These are phyloP conservation scores for Phytophthora hybrid DNA, from an alignment of 352 stramenopile species.

Conservation along the genomic window DNA sequence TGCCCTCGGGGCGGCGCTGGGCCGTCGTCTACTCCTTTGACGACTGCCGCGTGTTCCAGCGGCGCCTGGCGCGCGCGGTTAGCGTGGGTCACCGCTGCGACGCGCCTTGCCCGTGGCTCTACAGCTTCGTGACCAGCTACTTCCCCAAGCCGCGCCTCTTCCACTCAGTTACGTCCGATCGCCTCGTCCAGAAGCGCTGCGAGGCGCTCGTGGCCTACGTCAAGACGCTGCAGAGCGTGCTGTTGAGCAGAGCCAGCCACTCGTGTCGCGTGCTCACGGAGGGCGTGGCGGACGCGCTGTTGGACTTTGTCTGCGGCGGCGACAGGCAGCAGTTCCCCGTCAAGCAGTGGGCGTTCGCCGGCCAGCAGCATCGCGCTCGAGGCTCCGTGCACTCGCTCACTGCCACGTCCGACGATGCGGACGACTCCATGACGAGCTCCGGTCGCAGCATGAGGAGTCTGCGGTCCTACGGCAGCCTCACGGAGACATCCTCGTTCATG, in stretches of 20 bases:
- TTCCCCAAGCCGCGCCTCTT: slow-evolving; percentile 41
- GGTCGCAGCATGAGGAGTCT: slow-evolving; percentile 11
- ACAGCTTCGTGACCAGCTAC: slow-evolving; percentile 46
- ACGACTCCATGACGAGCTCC: slow-evolving; percentile 10
- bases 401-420: slow-evolving; percentile 31
- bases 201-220: slow-evolving; percentile 43
- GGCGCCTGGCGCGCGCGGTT: slow-evolving; percentile 16
- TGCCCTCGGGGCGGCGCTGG: slow-evolving; percentile 33
- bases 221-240: slow-evolving; percentile 36
- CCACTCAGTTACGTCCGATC: slow-evolving; percentile 25
- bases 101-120: slow-evolving; percentile 38
- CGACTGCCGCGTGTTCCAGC: slow-evolving; percentile 30
- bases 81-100: slow-evolving; percentile 33
- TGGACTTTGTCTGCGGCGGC: slow-evolving; percentile 35
- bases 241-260: slow-evolving; percentile 42
- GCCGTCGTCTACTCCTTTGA: slow-evolving; percentile 40
- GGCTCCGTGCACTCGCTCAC: slow-evolving; percentile 30
- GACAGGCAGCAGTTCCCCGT: slow-evolving; percentile 28
- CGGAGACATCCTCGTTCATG: slow-evolving; percentile 13
- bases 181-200: slow-evolving; percentile 36
- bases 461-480: slow-evolving; percentile 13
- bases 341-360: slow-evolving; percentile 41
- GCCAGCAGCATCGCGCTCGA: slow-evolving; percentile 26
- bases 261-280: slow-evolving; percentile 33
- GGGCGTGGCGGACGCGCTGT: slow-evolving; percentile 29